Evolutionary conservation across 2,329 filamentous ascomycete genomes (phyloP).

Genomic region (Colletotrichum agaves): DNA sequence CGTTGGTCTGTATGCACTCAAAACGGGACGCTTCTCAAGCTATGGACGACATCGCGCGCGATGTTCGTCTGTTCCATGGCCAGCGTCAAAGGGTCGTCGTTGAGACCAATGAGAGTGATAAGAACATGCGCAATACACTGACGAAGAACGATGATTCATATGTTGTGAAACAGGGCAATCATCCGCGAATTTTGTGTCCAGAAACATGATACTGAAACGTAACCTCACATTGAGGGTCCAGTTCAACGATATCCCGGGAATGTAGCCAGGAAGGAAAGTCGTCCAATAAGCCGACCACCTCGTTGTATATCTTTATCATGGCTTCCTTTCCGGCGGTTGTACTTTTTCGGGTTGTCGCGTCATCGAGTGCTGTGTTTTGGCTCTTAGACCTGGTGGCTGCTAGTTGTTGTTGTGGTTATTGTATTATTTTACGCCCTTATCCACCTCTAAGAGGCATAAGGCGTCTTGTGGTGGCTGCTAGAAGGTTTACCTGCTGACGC

Average conservation of each 20-base stretch:
- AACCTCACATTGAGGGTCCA: neutral
- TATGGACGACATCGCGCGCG: conserved; percentile 14
- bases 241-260: neutral
- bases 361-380: neutral
- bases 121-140: conserved; percentile 5
- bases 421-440: too few relatives aligned
- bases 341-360: neutral
- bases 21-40: conserved; percentile 19
- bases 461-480: too few relatives aligned
- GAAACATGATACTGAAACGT: conserved; percentile 5
- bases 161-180: conserved; percentile 15
- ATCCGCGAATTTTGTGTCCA: neutral
- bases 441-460: too few relatives aligned
- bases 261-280: neutral
- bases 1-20: conserved; percentile 20
- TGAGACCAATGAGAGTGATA: conserved; percentile 6
- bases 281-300: conserved; percentile 5
- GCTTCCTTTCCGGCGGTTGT: neutral
- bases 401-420: too few relatives aligned
- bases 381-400: neutral
- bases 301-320: neutral
- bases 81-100: conserved; percentile 6
- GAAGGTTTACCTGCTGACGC: neutral
- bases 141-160: conserved; percentile 5
- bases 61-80: conserved; percentile 26